These are phyloP conservation scores for Malassezia sp. DNA, from an alignment of 1,284 basidiomycete species.

Conservation along the genomic window DNA sequence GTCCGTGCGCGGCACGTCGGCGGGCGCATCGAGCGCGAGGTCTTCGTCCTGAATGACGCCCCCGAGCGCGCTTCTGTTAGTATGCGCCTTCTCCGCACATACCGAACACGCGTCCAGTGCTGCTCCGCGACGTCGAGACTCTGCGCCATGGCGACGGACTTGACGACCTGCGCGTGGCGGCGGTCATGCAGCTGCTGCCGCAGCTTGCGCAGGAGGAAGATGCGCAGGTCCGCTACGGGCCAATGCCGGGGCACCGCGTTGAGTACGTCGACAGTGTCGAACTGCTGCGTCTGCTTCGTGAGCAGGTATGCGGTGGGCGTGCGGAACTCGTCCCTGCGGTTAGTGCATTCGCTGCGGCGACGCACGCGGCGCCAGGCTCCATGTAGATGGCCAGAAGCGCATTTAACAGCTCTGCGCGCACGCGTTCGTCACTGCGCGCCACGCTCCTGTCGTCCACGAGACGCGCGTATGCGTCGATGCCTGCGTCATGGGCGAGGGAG, in stretches of 20 bases:
- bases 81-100: slow-evolving; percentile 7
- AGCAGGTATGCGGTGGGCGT: slow-evolving; percentile 31
- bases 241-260: slow-evolving; percentile 27
- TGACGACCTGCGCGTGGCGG: slow-evolving; percentile 24
- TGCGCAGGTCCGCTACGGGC: slow-evolving; percentile 26
- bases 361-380: neutral
- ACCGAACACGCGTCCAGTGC: slow-evolving; percentile 24
- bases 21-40: no score
- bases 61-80: slow-evolving; percentile 15
- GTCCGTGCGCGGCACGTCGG: no score
- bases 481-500: slow-evolving; percentile 18
- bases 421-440: neutral
- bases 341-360: neutral
- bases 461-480: neutral
- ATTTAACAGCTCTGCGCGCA: neutral
- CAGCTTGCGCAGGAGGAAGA: slow-evolving; percentile 28
- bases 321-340: slow-evolving; percentile 18
- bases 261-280: slow-evolving; percentile 28
- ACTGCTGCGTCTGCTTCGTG: slow-evolving; percentile 26
- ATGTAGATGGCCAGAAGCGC: neutral
- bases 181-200: slow-evolving; percentile 22
- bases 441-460: neutral
- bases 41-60: slow-evolving; percentile 25
- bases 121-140: slow-evolving; percentile 27
- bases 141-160: slow-evolving; percentile 24